These are phyloP conservation scores for Debaryomyces nepalensis DNA, from an alignment of 1,139 yeast species.

Conservation along the genomic window DNA sequence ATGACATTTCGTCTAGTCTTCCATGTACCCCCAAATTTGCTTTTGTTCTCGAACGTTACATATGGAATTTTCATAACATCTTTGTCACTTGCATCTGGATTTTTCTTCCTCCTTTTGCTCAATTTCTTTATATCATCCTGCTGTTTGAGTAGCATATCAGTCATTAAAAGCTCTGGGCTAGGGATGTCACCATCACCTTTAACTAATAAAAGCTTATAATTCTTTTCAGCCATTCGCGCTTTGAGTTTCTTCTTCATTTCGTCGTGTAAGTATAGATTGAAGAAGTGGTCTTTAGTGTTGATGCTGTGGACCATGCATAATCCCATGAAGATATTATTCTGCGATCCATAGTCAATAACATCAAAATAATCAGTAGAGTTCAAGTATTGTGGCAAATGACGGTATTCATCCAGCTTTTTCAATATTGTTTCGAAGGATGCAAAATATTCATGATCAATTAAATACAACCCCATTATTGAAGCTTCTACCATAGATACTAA, in stretches of 20 bases:
- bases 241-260: slow-evolving; percentile 21
- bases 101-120: slow-evolving; percentile 19
- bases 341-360: slow-evolving; percentile 19
- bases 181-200: slow-evolving; percentile 69
- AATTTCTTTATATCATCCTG: slow-evolving; percentile 18
- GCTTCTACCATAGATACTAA: slow-evolving; percentile 54
- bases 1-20: slow-evolving; percentile 65
- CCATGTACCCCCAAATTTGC: slow-evolving; percentile 63
- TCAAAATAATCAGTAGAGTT: slow-evolving; percentile 22
- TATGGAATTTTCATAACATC: slow-evolving; percentile 45
- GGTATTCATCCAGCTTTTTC: neutral
- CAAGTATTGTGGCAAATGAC: slow-evolving; percentile 24
- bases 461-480: slow-evolving; percentile 55
- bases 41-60: slow-evolving; percentile 51
- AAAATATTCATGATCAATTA: slow-evolving; percentile 29
- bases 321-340: slow-evolving; percentile 35
- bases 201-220: slow-evolving; percentile 50
- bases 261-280: slow-evolving; percentile 66
- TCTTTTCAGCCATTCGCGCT: slow-evolving; percentile 20
- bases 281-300: slow-evolving; percentile 38
- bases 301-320: slow-evolving; percentile 66
- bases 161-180: slow-evolving; percentile 35
- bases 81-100: slow-evolving; percentile 18
- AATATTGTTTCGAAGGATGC: slow-evolving; percentile 8
- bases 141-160: slow-evolving; percentile 24